A percentile compares a stretch with the other conserved stretches of the same genome.
These are phyloP conservation scores for Linum usitatissimum DNA, from an alignment of 345 rosid species.

Conservation along the genomic window DNA sequence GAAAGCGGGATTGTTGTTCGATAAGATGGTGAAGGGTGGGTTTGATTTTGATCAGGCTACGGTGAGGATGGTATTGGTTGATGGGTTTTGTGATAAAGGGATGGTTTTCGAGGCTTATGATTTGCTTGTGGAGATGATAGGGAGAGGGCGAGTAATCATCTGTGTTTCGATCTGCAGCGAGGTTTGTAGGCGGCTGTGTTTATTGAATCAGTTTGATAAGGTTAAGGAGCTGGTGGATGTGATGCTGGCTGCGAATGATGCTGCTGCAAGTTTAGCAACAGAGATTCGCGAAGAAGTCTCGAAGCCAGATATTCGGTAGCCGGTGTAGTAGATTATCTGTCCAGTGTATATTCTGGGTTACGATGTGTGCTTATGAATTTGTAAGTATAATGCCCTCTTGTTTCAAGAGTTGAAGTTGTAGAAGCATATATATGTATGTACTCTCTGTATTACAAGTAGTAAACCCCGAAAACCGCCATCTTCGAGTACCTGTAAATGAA, in stretches of 20 bases:
- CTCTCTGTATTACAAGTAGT: too few species aligned
- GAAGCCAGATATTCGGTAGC: too few species aligned
- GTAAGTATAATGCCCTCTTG: too few species aligned
- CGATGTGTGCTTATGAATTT: too few species aligned
- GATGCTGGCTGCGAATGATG: constrained; percentile 20
- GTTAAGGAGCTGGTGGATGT: constrained; percentile 20
- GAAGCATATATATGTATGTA: too few species aligned
- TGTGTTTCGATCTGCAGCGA: constrained; percentile 14
- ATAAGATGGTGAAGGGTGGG: constrained; percentile 30
- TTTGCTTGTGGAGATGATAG: constrained; percentile 29
- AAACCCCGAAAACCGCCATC: too few species aligned
- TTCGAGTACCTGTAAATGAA: too few species aligned
- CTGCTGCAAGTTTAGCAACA: too few species aligned
- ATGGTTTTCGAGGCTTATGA: constrained; percentile 28
- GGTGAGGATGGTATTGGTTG: constrained; percentile 17
- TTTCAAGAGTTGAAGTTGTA: too few species aligned
- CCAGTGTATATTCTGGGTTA: too few species aligned
- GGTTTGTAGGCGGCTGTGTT: constrained; percentile 19
- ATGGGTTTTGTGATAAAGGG: constrained; percentile 27
- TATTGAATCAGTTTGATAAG: constrained; percentile 17
- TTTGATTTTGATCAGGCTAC: constrained; percentile 28
- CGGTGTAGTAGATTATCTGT: too few species aligned
- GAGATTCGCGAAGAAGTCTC: too few species aligned
- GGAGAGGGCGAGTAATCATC: constrained; percentile 20
- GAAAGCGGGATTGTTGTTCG: constrained; percentile 23